Percentiles rank a stretch among this genome's conserved stretches.
phyloP scores from a whole-genome alignment of 1,284 basidiomycete species.

The Ustilago cynodontis region DNA sequence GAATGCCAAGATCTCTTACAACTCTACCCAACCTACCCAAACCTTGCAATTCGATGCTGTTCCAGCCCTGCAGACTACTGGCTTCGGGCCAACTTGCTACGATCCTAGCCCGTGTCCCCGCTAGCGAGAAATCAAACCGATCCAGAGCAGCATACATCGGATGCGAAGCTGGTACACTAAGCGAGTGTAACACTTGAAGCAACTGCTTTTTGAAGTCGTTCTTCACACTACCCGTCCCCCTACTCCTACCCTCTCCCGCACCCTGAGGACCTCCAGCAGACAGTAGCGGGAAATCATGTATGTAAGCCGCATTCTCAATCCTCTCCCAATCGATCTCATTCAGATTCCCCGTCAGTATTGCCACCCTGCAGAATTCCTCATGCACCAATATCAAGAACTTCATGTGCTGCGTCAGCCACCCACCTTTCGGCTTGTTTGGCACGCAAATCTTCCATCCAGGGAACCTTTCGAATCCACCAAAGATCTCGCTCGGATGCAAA shows the following conservation, averaged over 20 bases:
- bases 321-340: slow-evolving; percentile 64
- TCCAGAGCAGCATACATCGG: slow-evolving; percentile 26
- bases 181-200: slow-evolving; percentile 42
- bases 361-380: slow-evolving; percentile 48
- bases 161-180: slow-evolving; percentile 56
- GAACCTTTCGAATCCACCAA: slow-evolving; percentile 28
- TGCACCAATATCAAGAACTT: slow-evolving; percentile 65
- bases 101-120: slow-evolving; percentile 41
- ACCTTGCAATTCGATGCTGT: slow-evolving; percentile 56
- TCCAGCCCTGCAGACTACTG: slow-evolving; percentile 50
- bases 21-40: slow-evolving; percentile 58
- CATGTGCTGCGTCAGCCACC: slow-evolving; percentile 59
- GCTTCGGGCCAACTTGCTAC: slow-evolving; percentile 59
- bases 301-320: slow-evolving; percentile 64
- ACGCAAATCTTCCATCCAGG: slow-evolving; percentile 56
- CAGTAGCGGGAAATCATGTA: slow-evolving; percentile 63
- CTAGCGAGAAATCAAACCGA: slow-evolving; percentile 37
- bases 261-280: background rate
- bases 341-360: slow-evolving; percentile 63
- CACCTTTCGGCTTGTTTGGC: slow-evolving; percentile 46
- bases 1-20: slow-evolving; percentile 39
- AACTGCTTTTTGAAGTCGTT: slow-evolving; percentile 52
- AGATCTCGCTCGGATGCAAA: slow-evolving; percentile 43
- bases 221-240: background rate
- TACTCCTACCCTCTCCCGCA: background rate